Base-by-base conservation (phyloP, 257 asterid genomes). In the Plantago elongata region DNA sequence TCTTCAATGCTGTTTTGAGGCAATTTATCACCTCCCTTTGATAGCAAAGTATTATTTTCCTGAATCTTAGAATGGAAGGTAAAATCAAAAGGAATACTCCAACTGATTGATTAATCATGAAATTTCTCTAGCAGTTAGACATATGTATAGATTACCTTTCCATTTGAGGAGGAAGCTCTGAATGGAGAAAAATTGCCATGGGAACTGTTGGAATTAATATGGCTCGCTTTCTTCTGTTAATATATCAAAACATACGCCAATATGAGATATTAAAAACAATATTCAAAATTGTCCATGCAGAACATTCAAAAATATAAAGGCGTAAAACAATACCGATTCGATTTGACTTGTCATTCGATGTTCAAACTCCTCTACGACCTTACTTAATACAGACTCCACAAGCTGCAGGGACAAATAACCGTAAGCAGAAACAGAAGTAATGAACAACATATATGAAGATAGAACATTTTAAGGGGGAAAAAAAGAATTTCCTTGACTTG, bases 351-450 rank as follows among this genome's bases (percentile, higher is more conserved):
- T 72, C 45, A 89, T 68, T n/a, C 77, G 94, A 57, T 83, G 82
- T 75, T 89, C 99, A 64, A 93, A 84, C 84, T 89, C 95, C 77
- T 83, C 84, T 72, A 87, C 84, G 57, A 87, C 90, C 80, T 89
- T 93, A 67, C 79, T 85, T 51, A 93, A 68, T 11, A 93, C 87
- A 2, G 97, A 90, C 71, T 90, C 99, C 49, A 93, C 84, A 59
- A 93, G 94, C 99, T 93, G 87, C 49, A 72, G 63, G 72, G 62
- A 74, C 50, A 72, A 69, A 66, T 64, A 51, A 16, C 57, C 38
- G 18, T 52, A 38, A 68, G 57, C 61, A 63, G 66, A 57, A 65
- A 48, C 55, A 72, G 51, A 54, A 30, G 72, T 45, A 51, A 18
- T 65, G 46, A 29, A 52, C 62, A 69, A 50, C 54, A 66, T 40